Base-by-base conservation (phyloP, 176 grass and related monocot species). In the Oryza nivara region DNA sequence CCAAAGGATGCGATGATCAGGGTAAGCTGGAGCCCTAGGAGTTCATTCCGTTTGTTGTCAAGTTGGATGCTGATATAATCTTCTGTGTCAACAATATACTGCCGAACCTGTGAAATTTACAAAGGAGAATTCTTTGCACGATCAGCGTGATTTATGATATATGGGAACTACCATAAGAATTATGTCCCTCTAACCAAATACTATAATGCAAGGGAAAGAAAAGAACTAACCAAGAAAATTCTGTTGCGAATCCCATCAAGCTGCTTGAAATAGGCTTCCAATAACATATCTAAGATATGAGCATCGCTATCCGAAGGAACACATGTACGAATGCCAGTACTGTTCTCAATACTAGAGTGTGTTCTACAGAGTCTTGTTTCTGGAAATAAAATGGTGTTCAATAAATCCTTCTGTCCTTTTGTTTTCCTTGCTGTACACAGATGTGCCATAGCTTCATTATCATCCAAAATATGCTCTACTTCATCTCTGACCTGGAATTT, bases 261-360 rank as follows among this genome's bases (percentile, higher is more conserved):
- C 72, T 96, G 96, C 93, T 96, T 99, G 90, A 96, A 99, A 58
- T 99, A 99, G 58, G 97, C 93, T 83, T 99, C 97, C 80, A 99
- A 90, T 67, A 99, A 84, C 97, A 99, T 99, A 72, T 99, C 97
- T 65, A 96, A 90, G 38, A 96, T 89, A 84, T 99, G 93, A 63
- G 91, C 92, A 65, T 99, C 91, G 73, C 92, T 98, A 78, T 96
- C 97, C 74, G 89, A 85, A 90, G 89, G 86, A 35, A 94, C 87
- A 77, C 91, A 96, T 2, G 96, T 94, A 74, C 88, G 84, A 73
- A 94, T 88, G 82, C 91, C 93, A 65, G 85, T 61, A 4, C 87
- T 96, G 28, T 88, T 80, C 51, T 84, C 82, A 60, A 91, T 68
- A 87, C 87, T 92, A 19, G 92, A 93, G 74, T 87, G 86, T 51